phyloP scores from a whole-genome alignment of 805 yeast genomes.

The Wickerhamiella spandovensis region DNA sequence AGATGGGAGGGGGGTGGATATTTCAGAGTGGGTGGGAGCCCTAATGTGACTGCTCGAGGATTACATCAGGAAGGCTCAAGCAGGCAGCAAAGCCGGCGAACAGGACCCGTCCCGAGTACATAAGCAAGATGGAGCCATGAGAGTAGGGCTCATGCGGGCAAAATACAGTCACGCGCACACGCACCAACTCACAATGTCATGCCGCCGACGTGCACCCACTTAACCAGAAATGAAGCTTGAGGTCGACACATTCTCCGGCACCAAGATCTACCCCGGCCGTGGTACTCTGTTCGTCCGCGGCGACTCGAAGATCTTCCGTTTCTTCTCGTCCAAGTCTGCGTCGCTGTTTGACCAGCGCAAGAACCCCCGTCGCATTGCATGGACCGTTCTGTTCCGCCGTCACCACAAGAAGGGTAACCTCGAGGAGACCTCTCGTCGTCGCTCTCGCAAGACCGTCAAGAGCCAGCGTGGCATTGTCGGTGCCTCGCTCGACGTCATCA shows the following conservation, averaged over 20 bases:
- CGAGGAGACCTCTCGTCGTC: constrained; percentile 96
- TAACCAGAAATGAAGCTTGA: constrained; percentile 80
- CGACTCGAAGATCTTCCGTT: constrained; percentile 99
- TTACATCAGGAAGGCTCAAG: not conserved
- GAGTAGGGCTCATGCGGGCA: not conserved
- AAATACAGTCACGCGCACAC: not conserved
- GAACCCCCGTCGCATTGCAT: constrained; percentile 99
- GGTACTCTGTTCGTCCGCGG: constrained; percentile 99
- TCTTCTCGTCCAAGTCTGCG: constrained; percentile 94
- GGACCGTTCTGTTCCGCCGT: constrained; percentile 99
- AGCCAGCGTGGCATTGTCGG: constrained; percentile 99
- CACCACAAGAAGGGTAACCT: constrained; percentile 99
- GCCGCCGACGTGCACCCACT: not conserved
- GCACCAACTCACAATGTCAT: not conserved
- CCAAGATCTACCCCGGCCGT: constrained; percentile 99
- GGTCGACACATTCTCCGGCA: constrained; percentile 98
- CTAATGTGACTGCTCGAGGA: constrained; percentile 3
- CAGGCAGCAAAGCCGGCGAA: not conserved
- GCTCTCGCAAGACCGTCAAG: constrained; percentile 94
- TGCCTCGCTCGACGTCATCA: constrained; percentile 96
- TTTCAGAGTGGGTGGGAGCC: constrained; percentile 3
- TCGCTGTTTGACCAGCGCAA: constrained; percentile 98
- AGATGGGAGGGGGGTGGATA: not conserved
- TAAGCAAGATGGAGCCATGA: too few species aligned
- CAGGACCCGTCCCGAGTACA: not conserved